These are phyloP conservation scores for Quercus glauca DNA, from an alignment of 306 rosid genomes.

Conservation along the genomic window DNA sequence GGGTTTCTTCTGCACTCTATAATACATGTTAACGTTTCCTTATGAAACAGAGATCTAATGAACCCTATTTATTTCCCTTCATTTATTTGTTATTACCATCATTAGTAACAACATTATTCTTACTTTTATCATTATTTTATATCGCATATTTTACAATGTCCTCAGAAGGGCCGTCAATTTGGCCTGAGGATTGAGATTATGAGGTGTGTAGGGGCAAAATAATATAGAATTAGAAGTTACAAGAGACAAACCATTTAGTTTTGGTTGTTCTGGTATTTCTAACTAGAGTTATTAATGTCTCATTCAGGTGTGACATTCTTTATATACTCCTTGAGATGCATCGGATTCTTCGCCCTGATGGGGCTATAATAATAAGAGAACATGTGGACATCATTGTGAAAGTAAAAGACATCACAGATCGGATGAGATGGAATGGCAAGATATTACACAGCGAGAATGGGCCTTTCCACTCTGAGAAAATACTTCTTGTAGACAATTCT, in stretches of 20 bases:
- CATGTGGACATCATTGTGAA: slow-evolving; percentile 23
- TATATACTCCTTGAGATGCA: slow-evolving; percentile 48
- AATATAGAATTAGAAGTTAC: background rate
- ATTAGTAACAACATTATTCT: background rate
- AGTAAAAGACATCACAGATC: slow-evolving; percentile 42
- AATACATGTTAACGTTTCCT: background rate
- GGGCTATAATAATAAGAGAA: slow-evolving; percentile 52
- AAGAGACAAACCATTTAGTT: background rate
- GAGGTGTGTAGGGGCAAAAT: background rate
- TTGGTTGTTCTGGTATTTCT: background rate
- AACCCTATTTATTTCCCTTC: background rate
- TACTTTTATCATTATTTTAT: background rate
- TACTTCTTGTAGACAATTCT: slow-evolving; percentile 32
- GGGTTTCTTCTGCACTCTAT: background rate
- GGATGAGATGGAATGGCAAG: slow-evolving; percentile 41
- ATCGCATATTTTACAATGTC: background rate
- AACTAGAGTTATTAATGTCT: background rate
- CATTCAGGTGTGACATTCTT: slow-evolving; percentile 45
- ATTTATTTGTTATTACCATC: background rate
- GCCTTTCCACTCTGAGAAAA: slow-evolving; percentile 24
- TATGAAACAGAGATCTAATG: background rate
- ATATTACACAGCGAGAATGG: slow-evolving; percentile 24
- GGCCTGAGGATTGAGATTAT: background rate
- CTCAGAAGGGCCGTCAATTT: background rate
- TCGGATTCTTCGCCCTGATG: slow-evolving; percentile 47